Evolutionary conservation across 73 alveolate genomes (phyloP).

Genomic region (Paramecium tetraurelia): DNA sequence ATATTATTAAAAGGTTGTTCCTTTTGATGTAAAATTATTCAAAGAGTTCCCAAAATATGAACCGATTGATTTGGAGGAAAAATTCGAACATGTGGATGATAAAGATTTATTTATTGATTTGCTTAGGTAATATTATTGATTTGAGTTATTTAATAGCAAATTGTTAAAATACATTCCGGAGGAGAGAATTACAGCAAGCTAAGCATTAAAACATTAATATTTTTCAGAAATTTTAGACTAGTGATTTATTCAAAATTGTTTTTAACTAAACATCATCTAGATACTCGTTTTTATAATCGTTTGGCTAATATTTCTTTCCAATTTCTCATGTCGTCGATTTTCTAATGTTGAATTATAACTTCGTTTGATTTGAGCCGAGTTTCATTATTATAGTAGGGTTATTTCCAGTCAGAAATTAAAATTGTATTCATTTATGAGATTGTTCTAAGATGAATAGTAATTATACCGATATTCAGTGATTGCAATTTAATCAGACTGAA

Average conservation of each 20-base stretch:
- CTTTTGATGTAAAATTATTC: neutral
- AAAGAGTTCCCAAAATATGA: conserved; percentile 28
- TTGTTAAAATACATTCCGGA: conserved; percentile 51
- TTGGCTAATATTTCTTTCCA: neutral
- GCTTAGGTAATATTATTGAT: neutral
- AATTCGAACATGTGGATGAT: conserved; percentile 36
- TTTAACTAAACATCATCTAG: neutral
- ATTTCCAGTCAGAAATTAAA: conserved; percentile 19
- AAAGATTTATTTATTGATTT: conserved; percentile 44
- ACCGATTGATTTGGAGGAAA: neutral
- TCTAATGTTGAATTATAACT: neutral
- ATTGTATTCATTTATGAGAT: neutral
- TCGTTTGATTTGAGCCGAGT: neutral
- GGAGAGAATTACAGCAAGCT: conserved; percentile 49
- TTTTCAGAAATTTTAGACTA: neutral
- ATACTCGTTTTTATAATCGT: neutral
- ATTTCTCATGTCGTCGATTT: neutral
- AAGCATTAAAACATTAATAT: conserved; percentile 54
- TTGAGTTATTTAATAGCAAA: neutral
- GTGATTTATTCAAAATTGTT: conserved; percentile 16
- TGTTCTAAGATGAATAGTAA: neutral
- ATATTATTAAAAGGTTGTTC: conserved; percentile 5
- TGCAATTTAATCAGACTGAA: conserved; percentile 11
- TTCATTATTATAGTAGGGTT: neutral
- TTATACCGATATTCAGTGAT: conserved; percentile 32